Conservation (phyloP, 768 basidiomycete genomes). For the Cystofilobasidium capitatum region DNA sequence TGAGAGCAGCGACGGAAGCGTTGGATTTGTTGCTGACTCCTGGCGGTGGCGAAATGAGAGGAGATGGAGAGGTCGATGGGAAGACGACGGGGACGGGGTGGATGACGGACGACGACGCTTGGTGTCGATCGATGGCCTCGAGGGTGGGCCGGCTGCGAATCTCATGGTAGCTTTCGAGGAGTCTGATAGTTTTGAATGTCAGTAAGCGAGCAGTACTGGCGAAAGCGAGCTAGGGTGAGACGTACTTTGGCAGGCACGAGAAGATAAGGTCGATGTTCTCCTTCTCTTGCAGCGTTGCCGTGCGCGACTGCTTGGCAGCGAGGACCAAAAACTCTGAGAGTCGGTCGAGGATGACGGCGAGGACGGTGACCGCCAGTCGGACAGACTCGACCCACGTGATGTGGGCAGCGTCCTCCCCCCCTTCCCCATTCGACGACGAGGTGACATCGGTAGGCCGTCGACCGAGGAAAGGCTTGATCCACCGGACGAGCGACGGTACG, state of each 20-base stretch:
- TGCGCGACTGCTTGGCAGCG: constrained; percentile 52
- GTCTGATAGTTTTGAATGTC: constrained; percentile 42
- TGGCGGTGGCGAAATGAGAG: constrained; percentile 46
- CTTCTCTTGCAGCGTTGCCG: constrained; percentile 64
- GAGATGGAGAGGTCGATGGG: constrained; percentile 88
- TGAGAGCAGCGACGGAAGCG: constrained; percentile 44
- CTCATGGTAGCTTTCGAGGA: constrained; percentile 81
- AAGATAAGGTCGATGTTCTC: constrained; percentile 83
- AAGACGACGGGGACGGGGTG: constrained; percentile 65
- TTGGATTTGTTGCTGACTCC: constrained; percentile 45
- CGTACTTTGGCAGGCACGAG: constrained; percentile 69
- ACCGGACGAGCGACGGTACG: constrained; percentile 76
- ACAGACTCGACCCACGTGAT: constrained; percentile 82
- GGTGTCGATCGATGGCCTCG: constrained; percentile 59
- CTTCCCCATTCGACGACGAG: constrained; percentile 54
- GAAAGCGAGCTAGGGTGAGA: background rate
- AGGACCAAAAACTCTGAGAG: constrained; percentile 68
- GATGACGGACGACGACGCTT: constrained; percentile 51
- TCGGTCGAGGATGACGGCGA: constrained; percentile 66
- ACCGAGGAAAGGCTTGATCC: constrained; percentile 93
- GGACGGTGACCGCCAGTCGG: constrained; percentile 70
- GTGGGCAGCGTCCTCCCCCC: constrained; percentile 59
- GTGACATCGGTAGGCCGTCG: constrained; percentile 34
- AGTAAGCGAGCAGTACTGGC: background rate
- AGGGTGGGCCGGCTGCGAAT: constrained; percentile 59